phyloP scores from a whole-genome alignment of 192 early-diverging fungal genomes.

The Linnemannia elongata region DNA sequence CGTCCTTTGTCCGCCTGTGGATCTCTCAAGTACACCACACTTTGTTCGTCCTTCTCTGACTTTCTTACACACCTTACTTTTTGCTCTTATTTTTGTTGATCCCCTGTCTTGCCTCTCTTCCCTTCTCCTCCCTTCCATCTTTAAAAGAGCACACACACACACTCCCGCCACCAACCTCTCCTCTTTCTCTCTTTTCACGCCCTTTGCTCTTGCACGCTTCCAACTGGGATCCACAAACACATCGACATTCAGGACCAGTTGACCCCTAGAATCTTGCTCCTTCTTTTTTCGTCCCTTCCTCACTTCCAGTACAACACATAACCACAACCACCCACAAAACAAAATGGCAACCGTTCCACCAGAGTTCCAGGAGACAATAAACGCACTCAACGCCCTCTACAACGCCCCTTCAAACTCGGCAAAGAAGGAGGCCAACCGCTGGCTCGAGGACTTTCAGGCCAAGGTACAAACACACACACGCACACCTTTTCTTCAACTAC shows the following conservation, averaged over 20 bases:
- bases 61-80: too few relatives aligned
- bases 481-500: not conserved
- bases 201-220: too few relatives aligned
- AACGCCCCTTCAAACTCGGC: slow-evolving; percentile 43
- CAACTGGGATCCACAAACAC: too few relatives aligned
- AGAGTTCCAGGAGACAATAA: slow-evolving; percentile 50
- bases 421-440: slow-evolving; percentile 76
- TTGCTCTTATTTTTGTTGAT: not conserved
- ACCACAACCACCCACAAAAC: not conserved
- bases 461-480: slow-evolving; percentile 64
- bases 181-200: not conserved
- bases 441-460: slow-evolving; percentile 91
- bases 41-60: too few relatives aligned
- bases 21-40: too few relatives aligned
- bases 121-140: not conserved
- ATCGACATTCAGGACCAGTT: too few relatives aligned
- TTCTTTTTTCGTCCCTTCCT: too few relatives aligned
- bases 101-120: not conserved
- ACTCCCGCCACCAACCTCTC: not conserved
- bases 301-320: too few relatives aligned
- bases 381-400: slow-evolving; percentile 66
- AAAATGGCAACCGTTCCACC: slow-evolving; percentile 35
- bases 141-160: not conserved
- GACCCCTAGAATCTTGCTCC: too few relatives aligned
- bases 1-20: not conserved